phyloP scores from a whole-genome alignment of 768 basidiomycete genomes.

The Xanthoconium purpureum region DNA sequence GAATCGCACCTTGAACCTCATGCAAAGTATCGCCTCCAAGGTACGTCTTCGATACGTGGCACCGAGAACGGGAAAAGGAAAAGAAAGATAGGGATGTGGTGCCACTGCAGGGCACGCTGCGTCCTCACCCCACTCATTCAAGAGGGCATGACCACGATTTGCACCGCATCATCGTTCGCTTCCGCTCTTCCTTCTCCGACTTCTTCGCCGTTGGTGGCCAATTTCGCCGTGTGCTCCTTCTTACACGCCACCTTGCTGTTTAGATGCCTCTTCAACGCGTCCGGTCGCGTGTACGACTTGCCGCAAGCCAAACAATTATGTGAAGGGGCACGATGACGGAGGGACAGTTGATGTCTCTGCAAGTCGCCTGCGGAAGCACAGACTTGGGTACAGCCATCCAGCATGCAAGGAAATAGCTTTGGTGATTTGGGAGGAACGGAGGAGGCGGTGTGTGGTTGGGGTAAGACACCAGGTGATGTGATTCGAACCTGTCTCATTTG shows the following conservation, averaged over 20 bases:
- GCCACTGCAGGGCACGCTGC: conserved; percentile 11
- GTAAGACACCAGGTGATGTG: conserved; percentile 11
- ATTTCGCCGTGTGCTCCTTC: conserved; percentile 19
- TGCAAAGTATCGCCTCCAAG: background rate
- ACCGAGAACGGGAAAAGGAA: background rate
- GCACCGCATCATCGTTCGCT: conserved; percentile 19
- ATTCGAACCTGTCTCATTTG: conserved; percentile 15
- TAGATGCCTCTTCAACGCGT: conserved; percentile 34
- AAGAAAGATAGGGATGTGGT: background rate
- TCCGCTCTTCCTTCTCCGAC: conserved; percentile 11
- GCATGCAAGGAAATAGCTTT: conserved; percentile 21
- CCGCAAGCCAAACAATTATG: conserved; percentile 23
- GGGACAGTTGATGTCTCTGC: conserved; percentile 29
- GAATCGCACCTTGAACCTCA: background rate
- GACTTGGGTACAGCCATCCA: conserved; percentile 26
- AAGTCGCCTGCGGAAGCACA: conserved; percentile 31
- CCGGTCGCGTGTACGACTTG: conserved; percentile 29
- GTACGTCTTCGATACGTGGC: background rate
- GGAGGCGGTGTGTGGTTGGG: background rate
- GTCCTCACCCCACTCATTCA: conserved; percentile 17
- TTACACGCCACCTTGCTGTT: conserved; percentile 29
- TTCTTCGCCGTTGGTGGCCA: background rate
- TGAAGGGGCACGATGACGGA: conserved; percentile 25
- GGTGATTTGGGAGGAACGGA: conserved; percentile 5
- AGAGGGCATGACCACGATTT: conserved; percentile 1